These are phyloP conservation scores for Paramarasmius palmivorus DNA, from an alignment of 1,284 basidiomycete genomes.

Conservation along the genomic window DNA sequence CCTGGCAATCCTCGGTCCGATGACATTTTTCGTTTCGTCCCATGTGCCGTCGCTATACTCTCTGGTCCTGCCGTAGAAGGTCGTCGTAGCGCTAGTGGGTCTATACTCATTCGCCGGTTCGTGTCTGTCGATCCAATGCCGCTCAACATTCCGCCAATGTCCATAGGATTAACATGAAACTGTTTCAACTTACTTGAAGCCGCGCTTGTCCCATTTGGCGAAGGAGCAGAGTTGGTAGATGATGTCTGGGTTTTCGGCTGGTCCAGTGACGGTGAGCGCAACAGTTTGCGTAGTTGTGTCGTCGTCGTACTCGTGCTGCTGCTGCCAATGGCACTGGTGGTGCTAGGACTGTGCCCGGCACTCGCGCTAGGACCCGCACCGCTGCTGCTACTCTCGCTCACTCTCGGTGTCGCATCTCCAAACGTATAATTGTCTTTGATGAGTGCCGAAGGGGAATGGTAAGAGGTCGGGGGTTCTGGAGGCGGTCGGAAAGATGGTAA, in stretches of 20 bases:
- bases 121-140: background rate
- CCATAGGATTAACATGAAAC: background rate
- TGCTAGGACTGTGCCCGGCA: too few relatives aligned
- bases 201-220: slow-evolving; percentile 30
- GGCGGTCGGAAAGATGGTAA: slow-evolving; percentile 30
- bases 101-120: background rate
- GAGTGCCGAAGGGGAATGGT: slow-evolving; percentile 44
- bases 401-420: slow-evolving; percentile 54
- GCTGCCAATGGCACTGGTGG: too few relatives aligned
- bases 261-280: slow-evolving; percentile 51
- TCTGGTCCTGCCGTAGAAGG: slow-evolving; percentile 49
- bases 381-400: slow-evolving; percentile 31
- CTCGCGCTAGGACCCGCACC: too few relatives aligned
- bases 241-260: slow-evolving; percentile 22
- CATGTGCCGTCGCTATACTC: slow-evolving; percentile 40
- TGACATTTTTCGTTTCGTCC: slow-evolving; percentile 81
- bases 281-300: slow-evolving; percentile 50
- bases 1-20: slow-evolving; percentile 56
- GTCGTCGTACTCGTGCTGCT: slow-evolving; percentile 31
- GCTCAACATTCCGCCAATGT: background rate
- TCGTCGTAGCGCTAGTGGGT: slow-evolving; percentile 56
- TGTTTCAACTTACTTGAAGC: slow-evolving; percentile 8
- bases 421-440: slow-evolving; percentile 61
- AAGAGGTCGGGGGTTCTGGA: slow-evolving; percentile 27
- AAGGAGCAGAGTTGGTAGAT: background rate